Percentiles rank a stretch among this genome's conserved stretches.
Conservation (phyloP, 345 rosid species). For the Lepidium aucheri region DNA sequence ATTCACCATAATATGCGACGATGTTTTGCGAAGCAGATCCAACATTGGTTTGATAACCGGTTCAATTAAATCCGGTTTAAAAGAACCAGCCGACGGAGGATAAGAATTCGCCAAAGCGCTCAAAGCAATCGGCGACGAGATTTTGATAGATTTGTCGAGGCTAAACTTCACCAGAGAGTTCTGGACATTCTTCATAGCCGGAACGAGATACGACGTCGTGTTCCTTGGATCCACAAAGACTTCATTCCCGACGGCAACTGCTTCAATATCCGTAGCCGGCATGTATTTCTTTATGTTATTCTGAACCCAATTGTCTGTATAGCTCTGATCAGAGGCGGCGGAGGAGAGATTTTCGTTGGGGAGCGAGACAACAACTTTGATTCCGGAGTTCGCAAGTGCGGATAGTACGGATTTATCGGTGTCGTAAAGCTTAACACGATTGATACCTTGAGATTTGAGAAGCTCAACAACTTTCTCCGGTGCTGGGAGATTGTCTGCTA, state of each 20-base stretch:
- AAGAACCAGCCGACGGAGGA: conserved; percentile 80
- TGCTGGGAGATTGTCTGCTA: conserved; percentile 63
- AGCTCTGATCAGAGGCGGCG: conserved; percentile 60
- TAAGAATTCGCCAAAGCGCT: conserved; percentile 56
- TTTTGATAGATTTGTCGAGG: conserved; percentile 41
- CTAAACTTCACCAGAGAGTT: conserved; percentile 48
- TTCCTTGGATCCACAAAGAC: conserved; percentile 71
- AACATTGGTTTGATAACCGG: conserved; percentile 84
- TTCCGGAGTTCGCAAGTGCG: conserved; percentile 57
- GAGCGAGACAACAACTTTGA: conserved; percentile 59
- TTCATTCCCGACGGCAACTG: conserved; percentile 87
- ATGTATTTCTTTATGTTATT: conserved; percentile 45
- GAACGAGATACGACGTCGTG: conserved; percentile 57
- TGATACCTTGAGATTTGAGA: conserved; percentile 49
- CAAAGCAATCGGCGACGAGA: conserved; percentile 79
- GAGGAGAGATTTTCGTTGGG: conserved; percentile 75
- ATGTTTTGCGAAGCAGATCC: conserved; percentile 46
- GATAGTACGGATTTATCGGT: conserved; percentile 57
- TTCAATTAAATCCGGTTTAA: conserved; percentile 46
- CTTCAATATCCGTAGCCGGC: conserved; percentile 61
- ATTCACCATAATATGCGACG: conserved; percentile 71
- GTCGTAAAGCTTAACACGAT: conserved; percentile 64
- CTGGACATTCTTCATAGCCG: conserved; percentile 74
- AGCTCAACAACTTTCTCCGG: conserved; percentile 68
- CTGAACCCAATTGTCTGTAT: conserved; percentile 77